Percentiles rank a stretch among this genome's conserved stretches.
Conservation (phyloP, 225 moss, liverwort and hornwort species). For the Neckera pumila region DNA sequence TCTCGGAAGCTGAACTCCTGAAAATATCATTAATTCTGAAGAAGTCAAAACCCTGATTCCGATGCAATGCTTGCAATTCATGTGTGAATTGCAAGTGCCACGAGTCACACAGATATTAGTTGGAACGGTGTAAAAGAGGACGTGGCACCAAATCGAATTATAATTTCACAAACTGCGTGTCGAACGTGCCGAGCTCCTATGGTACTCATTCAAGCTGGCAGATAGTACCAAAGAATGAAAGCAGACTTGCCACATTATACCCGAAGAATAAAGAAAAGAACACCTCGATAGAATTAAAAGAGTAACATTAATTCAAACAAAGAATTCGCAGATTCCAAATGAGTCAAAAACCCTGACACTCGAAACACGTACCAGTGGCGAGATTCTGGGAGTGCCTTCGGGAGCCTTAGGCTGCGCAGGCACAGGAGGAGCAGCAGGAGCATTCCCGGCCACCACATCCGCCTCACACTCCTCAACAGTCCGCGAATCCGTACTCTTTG, state of each 20-base stretch:
- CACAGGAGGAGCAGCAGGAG: slow-evolving; percentile 60
- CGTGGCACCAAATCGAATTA: not conserved
- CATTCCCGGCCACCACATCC: slow-evolving; percentile 83
- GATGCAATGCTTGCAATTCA: not conserved
- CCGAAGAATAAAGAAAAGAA: too few species aligned
- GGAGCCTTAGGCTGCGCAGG: slow-evolving; percentile 54
- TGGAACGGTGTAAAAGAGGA: not conserved
- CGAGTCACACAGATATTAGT: not conserved
- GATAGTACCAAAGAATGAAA: not conserved
- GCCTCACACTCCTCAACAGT: slow-evolving; percentile 79
- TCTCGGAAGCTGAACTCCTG: not conserved
- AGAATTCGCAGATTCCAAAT: not conserved
- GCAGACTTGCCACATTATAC: not conserved
- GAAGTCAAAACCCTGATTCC: not conserved
- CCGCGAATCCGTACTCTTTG: slow-evolving; percentile 18
- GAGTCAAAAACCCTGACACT: not conserved
- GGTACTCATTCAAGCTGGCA: not conserved
- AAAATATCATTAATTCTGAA: too few species aligned
- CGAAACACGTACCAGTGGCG: slow-evolving; percentile 53
- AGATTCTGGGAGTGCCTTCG: slow-evolving; percentile 66
- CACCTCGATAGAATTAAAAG: not conserved
- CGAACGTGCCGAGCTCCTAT: not conserved
- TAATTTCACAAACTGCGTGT: not conserved
- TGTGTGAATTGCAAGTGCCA: not conserved
- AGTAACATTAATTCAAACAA: not conserved